These are phyloP conservation scores for Ascoidea tarda DNA, from an alignment of 805 yeast species.

Conservation along the genomic window DNA sequence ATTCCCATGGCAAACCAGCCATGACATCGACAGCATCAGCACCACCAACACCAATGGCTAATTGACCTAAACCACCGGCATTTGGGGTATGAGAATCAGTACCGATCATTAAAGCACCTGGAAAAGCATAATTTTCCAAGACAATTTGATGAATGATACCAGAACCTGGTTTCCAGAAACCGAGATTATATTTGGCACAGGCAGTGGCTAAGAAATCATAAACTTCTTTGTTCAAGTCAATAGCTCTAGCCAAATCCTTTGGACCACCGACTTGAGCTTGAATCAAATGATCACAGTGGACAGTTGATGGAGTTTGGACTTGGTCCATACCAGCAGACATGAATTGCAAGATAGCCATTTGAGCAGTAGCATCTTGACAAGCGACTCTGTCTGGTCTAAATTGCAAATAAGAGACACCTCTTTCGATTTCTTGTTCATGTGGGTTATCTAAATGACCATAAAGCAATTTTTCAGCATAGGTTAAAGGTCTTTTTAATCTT, in stretches of 20 bases:
- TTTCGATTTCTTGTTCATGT: conserved; percentile 50
- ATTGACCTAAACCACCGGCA: conserved; percentile 97
- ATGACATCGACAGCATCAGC: conserved; percentile 98
- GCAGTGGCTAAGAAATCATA: conserved; percentile 83
- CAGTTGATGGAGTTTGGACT: conserved; percentile 91
- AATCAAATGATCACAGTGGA: conserved; percentile 95
- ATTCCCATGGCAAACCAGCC: conserved; percentile 93
- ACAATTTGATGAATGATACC: conserved; percentile 97
- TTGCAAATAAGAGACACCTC: conserved; percentile 87
- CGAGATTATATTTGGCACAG: conserved; percentile 90
- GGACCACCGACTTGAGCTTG: conserved; percentile 91
- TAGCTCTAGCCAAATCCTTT: conserved; percentile 73
- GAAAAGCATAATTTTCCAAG: conserved; percentile 91
- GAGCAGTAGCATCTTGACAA: conserved; percentile 98
- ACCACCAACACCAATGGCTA: conserved; percentile 99
- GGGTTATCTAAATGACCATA: conserved; percentile 89
- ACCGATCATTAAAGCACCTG: conserved; percentile 93
- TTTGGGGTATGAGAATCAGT: conserved; percentile 97
- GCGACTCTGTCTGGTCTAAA: conserved; percentile 97
- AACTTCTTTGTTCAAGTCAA: conserved; percentile 85
- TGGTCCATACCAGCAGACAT: conserved; percentile 89
- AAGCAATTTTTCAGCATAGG: conserved; percentile 87
- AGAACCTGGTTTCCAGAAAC: conserved; percentile 98
- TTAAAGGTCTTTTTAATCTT: conserved; percentile 77
- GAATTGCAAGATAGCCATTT: conserved; percentile 93